Percentiles rank a stretch among this genome's conserved stretches.
These are phyloP conservation scores for Aspergillus ruber DNA, from an alignment of 2,329 filamentous ascomycete genomes.

Conservation along the genomic window DNA sequence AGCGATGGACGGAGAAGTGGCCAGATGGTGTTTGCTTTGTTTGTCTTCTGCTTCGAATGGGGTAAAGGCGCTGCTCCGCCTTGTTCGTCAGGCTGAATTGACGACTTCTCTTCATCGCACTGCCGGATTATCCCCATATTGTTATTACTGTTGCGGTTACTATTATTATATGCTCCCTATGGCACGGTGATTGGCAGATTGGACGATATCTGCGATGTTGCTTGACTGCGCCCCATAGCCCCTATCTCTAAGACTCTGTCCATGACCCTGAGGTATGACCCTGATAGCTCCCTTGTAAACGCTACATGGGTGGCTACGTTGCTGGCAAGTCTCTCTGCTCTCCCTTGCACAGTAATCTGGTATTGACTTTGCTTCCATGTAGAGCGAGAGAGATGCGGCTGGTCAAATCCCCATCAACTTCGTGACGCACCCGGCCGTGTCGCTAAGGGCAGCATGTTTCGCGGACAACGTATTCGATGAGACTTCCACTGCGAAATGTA, in stretches of 20 bases:
- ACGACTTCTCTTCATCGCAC: not conserved
- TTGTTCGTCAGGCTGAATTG: not conserved
- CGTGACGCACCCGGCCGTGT: conserved; percentile 52
- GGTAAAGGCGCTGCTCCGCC: conserved; percentile 6
- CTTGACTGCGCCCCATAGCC: not conserved
- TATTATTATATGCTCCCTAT: not conserved
- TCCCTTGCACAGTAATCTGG: not conserved
- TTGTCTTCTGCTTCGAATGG: conserved; percentile 1
- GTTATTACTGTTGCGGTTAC: not conserved
- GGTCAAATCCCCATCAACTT: conserved; percentile 57
- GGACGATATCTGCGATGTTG: conserved; percentile 5
- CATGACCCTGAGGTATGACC: conserved; percentile 40
- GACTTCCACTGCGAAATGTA: conserved; percentile 46
- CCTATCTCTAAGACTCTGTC: conserved; percentile 6
- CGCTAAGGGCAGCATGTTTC: conserved; percentile 56
- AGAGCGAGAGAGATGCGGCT: conserved; percentile 59
- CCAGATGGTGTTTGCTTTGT: conserved; percentile 4
- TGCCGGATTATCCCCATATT: not conserved
- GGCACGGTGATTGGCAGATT: not conserved
- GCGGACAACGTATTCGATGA: conserved; percentile 48
- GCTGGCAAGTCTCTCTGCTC: conserved; percentile 24
- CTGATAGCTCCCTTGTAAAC: conserved; percentile 30
- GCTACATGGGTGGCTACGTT: conserved; percentile 35
- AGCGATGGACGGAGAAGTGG: conserved; percentile 1
- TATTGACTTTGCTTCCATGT: conserved; percentile 8